Evolutionary conservation across 257 asterid species (phyloP).

Genomic region (Rhazya stricta): DNA sequence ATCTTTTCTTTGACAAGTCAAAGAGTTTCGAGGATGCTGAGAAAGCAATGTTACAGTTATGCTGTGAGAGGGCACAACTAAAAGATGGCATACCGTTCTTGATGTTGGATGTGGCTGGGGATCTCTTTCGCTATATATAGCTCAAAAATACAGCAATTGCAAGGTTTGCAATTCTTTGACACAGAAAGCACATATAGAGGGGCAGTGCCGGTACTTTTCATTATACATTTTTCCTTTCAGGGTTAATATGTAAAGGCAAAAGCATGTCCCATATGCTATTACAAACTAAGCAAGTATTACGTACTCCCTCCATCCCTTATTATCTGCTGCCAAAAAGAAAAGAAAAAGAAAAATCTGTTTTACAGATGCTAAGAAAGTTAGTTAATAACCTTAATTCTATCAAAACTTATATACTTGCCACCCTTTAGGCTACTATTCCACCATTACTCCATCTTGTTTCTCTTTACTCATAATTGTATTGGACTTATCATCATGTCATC

Average conservation of each 20-base stretch:
- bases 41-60: constrained; percentile 74
- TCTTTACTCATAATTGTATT: too few relatives aligned
- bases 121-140: constrained; percentile 65
- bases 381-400: not conserved
- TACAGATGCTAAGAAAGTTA: not conserved
- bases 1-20: constrained; percentile 55
- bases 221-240: not conserved
- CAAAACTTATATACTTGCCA: too few relatives aligned
- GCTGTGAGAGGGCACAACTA: constrained; percentile 77
- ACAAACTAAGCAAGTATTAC: not conserved
- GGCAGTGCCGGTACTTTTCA: constrained; percentile 53
- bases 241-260: not conserved
- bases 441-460: too few relatives aligned
- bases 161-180: constrained; percentile 79
- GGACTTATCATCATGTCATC: too few relatives aligned
- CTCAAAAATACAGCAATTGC: constrained; percentile 65
- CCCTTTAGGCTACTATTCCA: too few relatives aligned
- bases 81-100: constrained; percentile 85
- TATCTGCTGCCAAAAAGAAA: too few relatives aligned
- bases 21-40: constrained; percentile 88
- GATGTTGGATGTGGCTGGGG: constrained; percentile 99
- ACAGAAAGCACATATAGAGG: constrained; percentile 72
- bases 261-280: not conserved
- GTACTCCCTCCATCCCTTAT: too few relatives aligned
- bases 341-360: too few relatives aligned